Percentiles rank a stretch among this genome's conserved stretches.
phyloP scores from a whole-genome alignment of 1,139 yeast genomes.

The Diutina catenulata region DNA sequence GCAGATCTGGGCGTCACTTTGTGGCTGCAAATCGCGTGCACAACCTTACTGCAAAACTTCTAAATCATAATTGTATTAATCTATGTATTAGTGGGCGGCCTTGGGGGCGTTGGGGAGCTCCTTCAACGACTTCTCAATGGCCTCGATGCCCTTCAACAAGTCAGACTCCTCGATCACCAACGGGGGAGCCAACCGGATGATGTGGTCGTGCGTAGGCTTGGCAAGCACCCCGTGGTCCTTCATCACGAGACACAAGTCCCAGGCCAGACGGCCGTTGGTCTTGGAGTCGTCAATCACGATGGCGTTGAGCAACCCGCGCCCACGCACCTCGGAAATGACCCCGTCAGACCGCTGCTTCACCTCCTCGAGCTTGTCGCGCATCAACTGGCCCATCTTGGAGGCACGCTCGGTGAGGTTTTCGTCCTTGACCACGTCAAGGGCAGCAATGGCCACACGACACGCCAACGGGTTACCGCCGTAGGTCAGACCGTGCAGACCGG shows the following conservation, averaged over 20 bases:
- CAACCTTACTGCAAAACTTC: too few relatives aligned
- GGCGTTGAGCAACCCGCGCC: constrained; percentile 82
- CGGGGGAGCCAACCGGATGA: constrained; percentile 94
- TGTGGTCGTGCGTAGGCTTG: constrained; percentile 93
- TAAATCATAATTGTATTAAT: neutral
- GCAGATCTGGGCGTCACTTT: too few relatives aligned
- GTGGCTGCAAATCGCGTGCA: too few relatives aligned
- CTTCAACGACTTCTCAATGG: constrained; percentile 51
- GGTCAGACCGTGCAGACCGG: constrained; percentile 97
- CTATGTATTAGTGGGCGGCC: constrained; percentile 21
- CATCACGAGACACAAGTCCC: constrained; percentile 91
- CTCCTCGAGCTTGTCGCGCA: constrained; percentile 54
- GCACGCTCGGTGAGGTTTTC: constrained; percentile 82
- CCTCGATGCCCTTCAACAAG: constrained; percentile 65
- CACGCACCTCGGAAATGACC: constrained; percentile 82
- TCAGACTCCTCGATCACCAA: constrained; percentile 84
- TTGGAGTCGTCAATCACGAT: constrained; percentile 79
- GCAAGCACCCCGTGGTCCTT: constrained; percentile 85
- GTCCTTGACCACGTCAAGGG: constrained; percentile 79
- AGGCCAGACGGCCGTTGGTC: constrained; percentile 85
- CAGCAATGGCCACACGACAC: constrained; percentile 90
- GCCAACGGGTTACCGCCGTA: constrained; percentile 98
- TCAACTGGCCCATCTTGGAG: constrained; percentile 52
- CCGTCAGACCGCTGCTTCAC: constrained; percentile 55
- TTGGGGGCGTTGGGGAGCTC: constrained; percentile 46